Percentiles rank a stretch among this genome's conserved stretches.
Evolutionary conservation across 352 stramenopile genomes (phyloP).

Genomic region (Phytophthora sp.): DNA sequence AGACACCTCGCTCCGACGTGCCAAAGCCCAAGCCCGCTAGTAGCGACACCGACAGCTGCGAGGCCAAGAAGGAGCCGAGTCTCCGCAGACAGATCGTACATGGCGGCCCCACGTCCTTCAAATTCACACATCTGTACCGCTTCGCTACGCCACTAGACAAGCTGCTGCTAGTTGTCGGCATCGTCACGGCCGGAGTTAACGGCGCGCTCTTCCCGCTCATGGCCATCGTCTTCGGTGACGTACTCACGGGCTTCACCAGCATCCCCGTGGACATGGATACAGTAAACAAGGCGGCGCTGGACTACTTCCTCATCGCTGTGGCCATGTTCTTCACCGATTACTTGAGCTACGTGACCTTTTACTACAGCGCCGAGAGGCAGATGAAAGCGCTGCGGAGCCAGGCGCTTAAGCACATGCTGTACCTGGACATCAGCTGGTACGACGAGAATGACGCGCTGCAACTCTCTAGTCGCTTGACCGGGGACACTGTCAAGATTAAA

Average conservation of each 20-base stretch:
- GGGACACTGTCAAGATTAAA: conserved; percentile 57
- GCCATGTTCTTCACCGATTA: conserved; percentile 40
- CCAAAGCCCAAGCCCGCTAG: neutral
- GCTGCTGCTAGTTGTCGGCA: conserved; percentile 33
- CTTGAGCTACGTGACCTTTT: conserved; percentile 21
- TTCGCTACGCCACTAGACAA: conserved; percentile 46
- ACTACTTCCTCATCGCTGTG: conserved; percentile 41
- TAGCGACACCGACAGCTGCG: neutral
- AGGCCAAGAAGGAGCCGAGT: conserved; percentile 22
- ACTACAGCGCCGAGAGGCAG: conserved; percentile 33
- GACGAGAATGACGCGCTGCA: conserved; percentile 42
- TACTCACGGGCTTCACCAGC: conserved; percentile 31
- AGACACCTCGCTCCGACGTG: conserved; percentile 11
- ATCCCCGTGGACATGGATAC: conserved; percentile 33
- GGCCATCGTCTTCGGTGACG: conserved; percentile 54
- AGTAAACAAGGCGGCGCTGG: conserved; percentile 36
- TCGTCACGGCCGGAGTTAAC: conserved; percentile 36
- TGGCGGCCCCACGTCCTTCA: conserved; percentile 32
- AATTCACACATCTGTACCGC: conserved; percentile 43
- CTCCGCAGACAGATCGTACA: conserved; percentile 27
- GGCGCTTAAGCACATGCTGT: conserved; percentile 47
- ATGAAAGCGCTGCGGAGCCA: conserved; percentile 44
- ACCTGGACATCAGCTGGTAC: conserved; percentile 55
- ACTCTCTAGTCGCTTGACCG: conserved; percentile 42
- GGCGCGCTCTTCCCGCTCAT: conserved; percentile 54